A percentile compares a stretch with the other conserved stretches of the same genome.
Conservation (phyloP, 2,329 filamentous ascomycete genomes). For the Hypocrella siamensis region DNA sequence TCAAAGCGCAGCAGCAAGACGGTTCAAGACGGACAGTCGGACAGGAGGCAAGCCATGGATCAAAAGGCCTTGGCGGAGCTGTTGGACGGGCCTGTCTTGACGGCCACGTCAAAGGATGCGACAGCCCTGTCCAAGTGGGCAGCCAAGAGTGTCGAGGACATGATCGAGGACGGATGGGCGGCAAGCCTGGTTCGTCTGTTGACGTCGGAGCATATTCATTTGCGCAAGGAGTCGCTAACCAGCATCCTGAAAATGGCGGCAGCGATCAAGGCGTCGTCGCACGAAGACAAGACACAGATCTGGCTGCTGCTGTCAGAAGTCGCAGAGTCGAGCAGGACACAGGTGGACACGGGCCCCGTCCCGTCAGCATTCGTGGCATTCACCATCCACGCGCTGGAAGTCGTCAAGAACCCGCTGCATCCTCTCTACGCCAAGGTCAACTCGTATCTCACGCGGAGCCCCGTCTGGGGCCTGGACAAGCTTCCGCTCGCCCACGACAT, state of each 20-base stretch:
- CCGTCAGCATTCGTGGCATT: conserved; percentile 66
- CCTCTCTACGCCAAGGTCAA: conserved; percentile 78
- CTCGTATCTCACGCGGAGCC: conserved; percentile 62
- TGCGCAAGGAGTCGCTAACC: conserved; percentile 62
- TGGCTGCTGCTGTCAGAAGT: conserved; percentile 71
- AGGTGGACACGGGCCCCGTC: conserved; percentile 40
- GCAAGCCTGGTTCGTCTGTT: conserved; percentile 58
- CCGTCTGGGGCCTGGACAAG: conserved; percentile 58
- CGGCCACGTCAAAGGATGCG: conserved; percentile 35
- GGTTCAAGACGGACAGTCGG: not conserved
- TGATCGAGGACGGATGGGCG: conserved; percentile 63
- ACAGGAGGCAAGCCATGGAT: conserved; percentile 11
- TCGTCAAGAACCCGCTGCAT: conserved; percentile 64
- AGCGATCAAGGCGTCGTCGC: conserved; percentile 50
- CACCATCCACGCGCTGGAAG: conserved; percentile 50
- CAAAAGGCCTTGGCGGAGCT: conserved; percentile 32
- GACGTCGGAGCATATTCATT: conserved; percentile 56
- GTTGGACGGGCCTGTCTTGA: conserved; percentile 31
- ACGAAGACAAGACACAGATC: conserved; percentile 61
- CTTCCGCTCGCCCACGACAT: conserved; percentile 55
- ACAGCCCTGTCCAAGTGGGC: conserved; percentile 48
- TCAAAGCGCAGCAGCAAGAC: conserved; percentile 4
- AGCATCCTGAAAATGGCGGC: conserved; percentile 50
- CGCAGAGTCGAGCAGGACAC: conserved; percentile 51
- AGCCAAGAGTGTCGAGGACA: conserved; percentile 61